Conservation (phyloP, 2,329 filamentous ascomycete species). For the Trichoderma lentiforme region DNA sequence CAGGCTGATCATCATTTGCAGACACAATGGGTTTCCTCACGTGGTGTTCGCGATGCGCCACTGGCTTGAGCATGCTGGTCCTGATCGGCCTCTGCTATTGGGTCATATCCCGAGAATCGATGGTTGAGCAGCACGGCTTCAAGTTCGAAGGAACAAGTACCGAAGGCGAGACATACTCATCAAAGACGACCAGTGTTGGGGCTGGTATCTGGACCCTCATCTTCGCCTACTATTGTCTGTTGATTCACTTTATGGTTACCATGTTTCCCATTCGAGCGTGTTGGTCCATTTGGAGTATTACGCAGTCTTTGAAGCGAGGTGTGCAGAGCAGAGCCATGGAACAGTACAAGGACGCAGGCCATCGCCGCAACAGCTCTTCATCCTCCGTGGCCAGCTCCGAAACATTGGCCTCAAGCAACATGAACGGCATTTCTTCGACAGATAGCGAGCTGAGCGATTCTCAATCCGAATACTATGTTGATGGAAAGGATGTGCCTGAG, state of each 20-base stretch:
- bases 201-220: constrained; percentile 50
- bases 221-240: constrained; percentile 63
- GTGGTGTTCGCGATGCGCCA: constrained; percentile 53
- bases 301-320: constrained; percentile 46
- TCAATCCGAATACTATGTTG: constrained; percentile 46
- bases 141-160: constrained; percentile 41
- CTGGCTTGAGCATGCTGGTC: constrained; percentile 53
- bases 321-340: constrained; percentile 44
- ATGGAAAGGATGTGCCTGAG: constrained; percentile 42
- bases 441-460: constrained; percentile 52
- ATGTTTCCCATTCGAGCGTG: constrained; percentile 61
- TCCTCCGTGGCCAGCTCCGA: constrained; percentile 56
- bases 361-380: constrained; percentile 50
- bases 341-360: constrained; percentile 44
- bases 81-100: constrained; percentile 51
- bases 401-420: constrained; percentile 42
- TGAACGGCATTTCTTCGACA: constrained; percentile 45
- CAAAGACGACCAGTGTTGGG: constrained; percentile 32
- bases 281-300: constrained; percentile 59
- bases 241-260: constrained; percentile 63
- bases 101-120: constrained; percentile 51
- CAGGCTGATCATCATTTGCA: background rate
- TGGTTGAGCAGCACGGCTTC: constrained; percentile 42
- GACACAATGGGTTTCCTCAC: constrained; percentile 49
- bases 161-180: constrained; percentile 30